These are phyloP conservation scores for Vigna reflexopilosa DNA, from an alignment of 306 rosid species.

Conservation along the genomic window DNA sequence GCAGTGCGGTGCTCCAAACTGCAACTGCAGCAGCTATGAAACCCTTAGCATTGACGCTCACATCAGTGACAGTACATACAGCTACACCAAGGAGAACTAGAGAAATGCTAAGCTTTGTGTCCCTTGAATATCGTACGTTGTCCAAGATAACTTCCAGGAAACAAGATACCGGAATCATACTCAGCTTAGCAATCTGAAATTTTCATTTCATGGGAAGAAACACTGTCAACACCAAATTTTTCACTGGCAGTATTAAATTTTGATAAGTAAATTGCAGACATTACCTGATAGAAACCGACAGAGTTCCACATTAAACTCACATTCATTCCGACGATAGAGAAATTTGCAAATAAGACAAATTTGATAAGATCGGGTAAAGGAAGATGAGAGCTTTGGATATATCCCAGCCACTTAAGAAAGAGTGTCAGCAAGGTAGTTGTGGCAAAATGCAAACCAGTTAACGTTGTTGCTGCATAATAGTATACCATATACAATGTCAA, in stretches of 20 bases:
- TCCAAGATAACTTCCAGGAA: slow-evolving; percentile 77
- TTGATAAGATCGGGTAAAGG: slow-evolving; percentile 73
- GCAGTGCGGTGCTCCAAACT: slow-evolving; percentile 82
- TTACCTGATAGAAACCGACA: slow-evolving; percentile 89
- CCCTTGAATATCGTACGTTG: slow-evolving; percentile 75
- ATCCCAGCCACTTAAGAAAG: slow-evolving; percentile 69
- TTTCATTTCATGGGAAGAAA: slow-evolving; percentile 34
- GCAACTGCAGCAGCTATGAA: slow-evolving; percentile 78
- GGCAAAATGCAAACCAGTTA: slow-evolving; percentile 83
- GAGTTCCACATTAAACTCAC: slow-evolving; percentile 94
- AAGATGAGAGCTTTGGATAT: slow-evolving; percentile 69
- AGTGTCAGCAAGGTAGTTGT: slow-evolving; percentile 71
- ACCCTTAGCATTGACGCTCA: slow-evolving; percentile 76
- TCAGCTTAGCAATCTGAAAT: slow-evolving; percentile 82
- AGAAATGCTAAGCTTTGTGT: slow-evolving; percentile 73
- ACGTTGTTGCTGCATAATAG: slow-evolving; percentile 74
- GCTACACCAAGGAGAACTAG: slow-evolving; percentile 85
- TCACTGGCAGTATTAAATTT: not conserved
- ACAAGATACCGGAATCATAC: slow-evolving; percentile 89
- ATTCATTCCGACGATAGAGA: slow-evolving; percentile 88
- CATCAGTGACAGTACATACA: slow-evolving; percentile 88
- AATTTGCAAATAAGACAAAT: slow-evolving; percentile 78
- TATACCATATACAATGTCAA: slow-evolving; percentile 42
- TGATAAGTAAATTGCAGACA: not conserved
- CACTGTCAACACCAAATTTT: slow-evolving; percentile 16